Percentiles rank a stretch among this genome's conserved stretches.
Conservation (phyloP, 768 basidiomycete species). For the Russula dissimulans region DNA sequence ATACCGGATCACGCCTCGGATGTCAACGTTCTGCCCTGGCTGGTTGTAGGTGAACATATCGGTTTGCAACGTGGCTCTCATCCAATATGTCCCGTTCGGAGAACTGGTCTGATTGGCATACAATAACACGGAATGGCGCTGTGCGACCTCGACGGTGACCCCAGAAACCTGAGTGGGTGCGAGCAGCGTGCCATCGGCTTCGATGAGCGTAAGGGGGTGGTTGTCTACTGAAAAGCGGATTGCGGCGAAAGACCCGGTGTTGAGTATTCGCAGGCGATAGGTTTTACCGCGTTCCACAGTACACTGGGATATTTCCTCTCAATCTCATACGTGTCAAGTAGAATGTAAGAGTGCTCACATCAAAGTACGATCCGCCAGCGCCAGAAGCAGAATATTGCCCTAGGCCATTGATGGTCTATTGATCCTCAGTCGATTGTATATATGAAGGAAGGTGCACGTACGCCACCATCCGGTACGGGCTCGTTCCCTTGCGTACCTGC, state of each 20-base stretch:
- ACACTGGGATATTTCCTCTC: slow-evolving; percentile 21
- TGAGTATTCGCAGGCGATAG: slow-evolving; percentile 41
- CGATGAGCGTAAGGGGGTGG: slow-evolving; percentile 39
- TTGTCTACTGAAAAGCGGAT: slow-evolving; percentile 38
- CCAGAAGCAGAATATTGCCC: slow-evolving; percentile 24
- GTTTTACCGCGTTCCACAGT: slow-evolving; percentile 29
- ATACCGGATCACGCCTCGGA: slow-evolving; percentile 11
- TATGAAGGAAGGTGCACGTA: slow-evolving; percentile 6
- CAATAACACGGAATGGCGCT: slow-evolving; percentile 43
- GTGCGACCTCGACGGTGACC: slow-evolving; percentile 36
- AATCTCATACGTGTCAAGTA: too few species aligned
- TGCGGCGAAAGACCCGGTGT: slow-evolving; percentile 40
- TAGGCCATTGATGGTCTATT: slow-evolving; percentile 27
- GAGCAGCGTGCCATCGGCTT: slow-evolving; percentile 40
- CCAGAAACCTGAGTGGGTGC: slow-evolving; percentile 31
- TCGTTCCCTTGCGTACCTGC: slow-evolving; percentile 27
- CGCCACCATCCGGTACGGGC: slow-evolving; percentile 29
- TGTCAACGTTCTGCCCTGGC: slow-evolving; percentile 15
- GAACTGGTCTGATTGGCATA: slow-evolving; percentile 32
- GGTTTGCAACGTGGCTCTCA: slow-evolving; percentile 33
- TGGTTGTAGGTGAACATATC: slow-evolving; percentile 26
- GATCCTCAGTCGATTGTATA: not conserved
- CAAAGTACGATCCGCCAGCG: slow-evolving; percentile 27
- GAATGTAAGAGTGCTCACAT: slow-evolving; percentile 13
- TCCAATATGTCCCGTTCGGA: slow-evolving; percentile 30